Conservation (phyloP, 148 eudicot genomes). For the Euryodendron excelsum region DNA sequence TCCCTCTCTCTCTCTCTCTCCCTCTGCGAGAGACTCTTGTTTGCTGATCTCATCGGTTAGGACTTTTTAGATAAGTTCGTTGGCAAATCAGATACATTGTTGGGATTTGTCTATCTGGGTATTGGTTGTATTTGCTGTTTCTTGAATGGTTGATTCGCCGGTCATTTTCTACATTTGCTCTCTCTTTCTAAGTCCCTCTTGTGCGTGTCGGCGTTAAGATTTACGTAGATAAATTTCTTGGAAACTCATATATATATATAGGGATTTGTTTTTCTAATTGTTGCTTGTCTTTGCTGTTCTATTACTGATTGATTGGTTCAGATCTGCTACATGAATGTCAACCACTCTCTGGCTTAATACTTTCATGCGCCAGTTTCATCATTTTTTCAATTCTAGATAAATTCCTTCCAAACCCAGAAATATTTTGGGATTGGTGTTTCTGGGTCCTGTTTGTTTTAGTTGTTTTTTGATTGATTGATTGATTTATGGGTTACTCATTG, state of each 20-base stretch:
- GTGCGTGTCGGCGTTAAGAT: background rate
- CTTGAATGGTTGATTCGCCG: conserved; percentile 1
- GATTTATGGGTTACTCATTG: conserved; percentile 33
- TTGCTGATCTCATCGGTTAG: background rate
- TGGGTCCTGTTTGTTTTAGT: conserved; percentile 18
- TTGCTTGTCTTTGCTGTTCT: conserved; percentile 5
- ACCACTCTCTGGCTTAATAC: background rate
- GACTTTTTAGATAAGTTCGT: background rate
- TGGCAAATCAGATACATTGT: background rate
- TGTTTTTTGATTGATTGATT: conserved; percentile 10
- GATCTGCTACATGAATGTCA: background rate
- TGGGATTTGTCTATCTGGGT: conserved; percentile 13
- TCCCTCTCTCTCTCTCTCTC: background rate
- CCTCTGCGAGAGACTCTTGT: background rate
- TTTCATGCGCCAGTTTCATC: background rate
- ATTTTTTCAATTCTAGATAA: conserved; percentile 9
- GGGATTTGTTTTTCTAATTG: background rate
- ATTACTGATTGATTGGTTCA: background rate
- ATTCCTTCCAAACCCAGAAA: conserved; percentile 28
- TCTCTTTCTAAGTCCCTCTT: background rate
- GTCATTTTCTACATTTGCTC: background rate
- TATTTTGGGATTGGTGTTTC: conserved; percentile 28
- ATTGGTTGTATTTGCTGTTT: conserved; percentile 7
- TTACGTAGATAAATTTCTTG: background rate
- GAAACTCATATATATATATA: background rate